Base-by-base conservation (phyloP, 805 yeast genomes). In the Suhomyces sp. region DNA sequence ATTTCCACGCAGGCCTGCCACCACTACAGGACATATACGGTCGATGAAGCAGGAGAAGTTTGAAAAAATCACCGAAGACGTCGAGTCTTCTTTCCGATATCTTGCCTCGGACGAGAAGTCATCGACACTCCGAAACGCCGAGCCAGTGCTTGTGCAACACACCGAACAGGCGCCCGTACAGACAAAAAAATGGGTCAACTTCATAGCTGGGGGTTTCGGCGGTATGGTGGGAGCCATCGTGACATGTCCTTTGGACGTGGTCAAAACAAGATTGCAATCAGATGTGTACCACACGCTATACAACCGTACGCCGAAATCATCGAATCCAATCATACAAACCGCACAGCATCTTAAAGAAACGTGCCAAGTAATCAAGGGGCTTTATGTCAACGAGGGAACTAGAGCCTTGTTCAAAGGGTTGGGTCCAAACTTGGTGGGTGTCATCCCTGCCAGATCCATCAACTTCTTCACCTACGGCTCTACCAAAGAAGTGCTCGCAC, bases 141-240 rank as follows among this genome's bases (percentile, higher is more conserved):
- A 65, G 51, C 58, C 60, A 22, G 66, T 58, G 33, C 52, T 55
- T 21, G 56, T 53, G 12, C 53, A 53, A 10, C 33, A 46, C 3
- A 20, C 35, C 25, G 46, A 47, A 17, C 27, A 37, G n/a, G 24
- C 43, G 10, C 44, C 41, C 8, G 47, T 45, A 20, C 44, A 33
- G 27, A 47, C 54, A 4, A 66, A 64, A 49, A 71, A 69, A 46
- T 75, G 80, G 93, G 90, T 87, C 5, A 93, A 87, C 69, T 88
- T 88, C 64, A 88, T 88, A n/a, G 92, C 96, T 10, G 96, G 94
- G 47, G 96, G 96, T 12, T 67, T 89, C 22, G 99, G 97, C 31
- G 99, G 99, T 13, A 94, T 94, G 97, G 89, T 93, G 27, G 99
- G 99, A 22, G 97, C 99, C 1, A 72, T 93, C 2, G 85, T 84